Evolutionary conservation across 2,329 filamentous ascomycete species (phyloP).

Genomic region (Xylaria sp.): DNA sequence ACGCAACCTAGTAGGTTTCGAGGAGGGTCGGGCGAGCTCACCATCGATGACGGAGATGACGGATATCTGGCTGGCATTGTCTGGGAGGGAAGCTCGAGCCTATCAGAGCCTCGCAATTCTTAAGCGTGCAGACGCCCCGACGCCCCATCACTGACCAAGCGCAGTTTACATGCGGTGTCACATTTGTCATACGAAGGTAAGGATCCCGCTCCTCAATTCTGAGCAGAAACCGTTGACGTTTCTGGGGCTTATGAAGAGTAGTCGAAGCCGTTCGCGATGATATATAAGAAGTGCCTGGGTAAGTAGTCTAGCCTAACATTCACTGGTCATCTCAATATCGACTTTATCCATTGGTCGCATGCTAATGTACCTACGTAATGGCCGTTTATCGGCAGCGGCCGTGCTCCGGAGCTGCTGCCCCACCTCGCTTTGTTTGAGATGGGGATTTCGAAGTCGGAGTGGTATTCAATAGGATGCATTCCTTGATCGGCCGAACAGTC

Average conservation of each 20-base stretch:
- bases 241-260: background rate
- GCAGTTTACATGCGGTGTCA: background rate
- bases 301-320: background rate
- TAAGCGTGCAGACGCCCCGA: conserved; percentile 23
- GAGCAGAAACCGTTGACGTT: background rate
- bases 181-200: conserved; percentile 6
- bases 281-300: background rate
- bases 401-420: conserved; percentile 29
- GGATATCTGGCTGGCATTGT: conserved; percentile 8
- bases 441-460: conserved; percentile 24
- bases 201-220: background rate
- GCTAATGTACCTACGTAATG: background rate
- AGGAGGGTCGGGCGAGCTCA: conserved; percentile 23
- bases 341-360: background rate
- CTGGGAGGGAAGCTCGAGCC: conserved; percentile 23
- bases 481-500: background rate
- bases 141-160: too few species aligned
- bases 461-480: conserved; percentile 7
- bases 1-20: conserved; percentile 10
- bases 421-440: conserved; percentile 16
- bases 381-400: conserved; percentile 24
- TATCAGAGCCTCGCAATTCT: conserved; percentile 30
- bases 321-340: background rate
- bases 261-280: background rate
- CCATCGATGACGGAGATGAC: conserved; percentile 36